Evolutionary conservation across 2,329 filamentous ascomycete species (phyloP).

Genomic region (Camillea tinctor): DNA sequence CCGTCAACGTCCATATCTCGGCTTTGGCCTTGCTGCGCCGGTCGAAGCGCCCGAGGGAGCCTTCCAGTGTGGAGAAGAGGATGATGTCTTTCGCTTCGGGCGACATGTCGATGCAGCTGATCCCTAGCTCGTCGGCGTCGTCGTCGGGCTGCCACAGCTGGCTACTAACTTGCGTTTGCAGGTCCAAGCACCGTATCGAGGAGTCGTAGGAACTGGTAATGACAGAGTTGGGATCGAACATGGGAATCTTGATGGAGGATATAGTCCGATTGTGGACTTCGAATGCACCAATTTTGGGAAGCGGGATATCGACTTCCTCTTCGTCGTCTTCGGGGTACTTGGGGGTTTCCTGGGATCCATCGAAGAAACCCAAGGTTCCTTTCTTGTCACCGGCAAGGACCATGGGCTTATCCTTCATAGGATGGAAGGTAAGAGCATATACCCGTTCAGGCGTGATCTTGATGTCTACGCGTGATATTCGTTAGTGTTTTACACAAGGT

Average conservation of each 20-base stretch:
- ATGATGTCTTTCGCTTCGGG: conserved; percentile 68
- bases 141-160: conserved; percentile 78
- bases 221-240: conserved; percentile 69
- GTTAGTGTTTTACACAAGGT: not conserved
- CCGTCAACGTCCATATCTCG: conserved; percentile 73
- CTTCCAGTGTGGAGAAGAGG: conserved; percentile 84
- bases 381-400: conserved; percentile 94
- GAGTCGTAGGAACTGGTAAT: conserved; percentile 92
- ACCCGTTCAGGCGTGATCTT: conserved; percentile 87
- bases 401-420: conserved; percentile 78
- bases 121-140: conserved; percentile 67
- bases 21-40: conserved; percentile 59
- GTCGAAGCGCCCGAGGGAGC: conserved; percentile 79
- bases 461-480: conserved; percentile 58
- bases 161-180: conserved; percentile 74
- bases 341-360: conserved; percentile 70
- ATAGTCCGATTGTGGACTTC: conserved; percentile 91
- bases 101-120: conserved; percentile 83
- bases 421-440: conserved; percentile 87
- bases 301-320: conserved; percentile 63
- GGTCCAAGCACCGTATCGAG: conserved; percentile 81
- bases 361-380: conserved; percentile 86
- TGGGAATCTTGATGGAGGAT: conserved; percentile 75
- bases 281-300: conserved; percentile 82
- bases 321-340: conserved; percentile 59